Evolutionary conservation across 352 stramenopile genomes (phyloP).

Genomic region (Phytophthora fragariaefolia): DNA sequence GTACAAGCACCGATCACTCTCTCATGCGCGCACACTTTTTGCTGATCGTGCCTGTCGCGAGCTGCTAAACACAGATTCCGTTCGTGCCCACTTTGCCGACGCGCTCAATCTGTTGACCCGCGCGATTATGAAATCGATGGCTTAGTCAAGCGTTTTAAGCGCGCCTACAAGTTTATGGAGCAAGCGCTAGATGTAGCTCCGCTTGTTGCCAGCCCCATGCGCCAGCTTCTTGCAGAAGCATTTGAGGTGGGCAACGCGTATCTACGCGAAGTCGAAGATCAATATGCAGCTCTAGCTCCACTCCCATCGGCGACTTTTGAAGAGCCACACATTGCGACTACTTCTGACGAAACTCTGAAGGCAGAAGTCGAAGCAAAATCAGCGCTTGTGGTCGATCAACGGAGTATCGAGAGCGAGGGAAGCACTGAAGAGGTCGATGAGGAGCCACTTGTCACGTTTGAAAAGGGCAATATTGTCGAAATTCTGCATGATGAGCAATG

Average conservation of each 20-base stretch:
- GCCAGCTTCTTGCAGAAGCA: constrained; percentile 69
- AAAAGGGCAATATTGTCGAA: constrained; percentile 72
- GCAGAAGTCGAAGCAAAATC: constrained; percentile 1
- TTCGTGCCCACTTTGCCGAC: constrained; percentile 75
- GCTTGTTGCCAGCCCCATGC: constrained; percentile 66
- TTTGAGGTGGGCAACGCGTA: constrained; percentile 66
- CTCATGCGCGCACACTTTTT: constrained; percentile 79
- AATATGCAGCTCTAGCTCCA: constrained; percentile 62
- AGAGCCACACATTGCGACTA: constrained; percentile 2
- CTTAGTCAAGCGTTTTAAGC: constrained; percentile 78
- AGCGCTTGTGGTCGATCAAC: neutral
- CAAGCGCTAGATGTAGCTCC: constrained; percentile 52
- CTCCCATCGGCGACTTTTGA: constrained; percentile 24
- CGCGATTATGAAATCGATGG: constrained; percentile 85
- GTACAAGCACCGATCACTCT: constrained; percentile 78
- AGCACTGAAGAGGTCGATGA: neutral
- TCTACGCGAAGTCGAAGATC: constrained; percentile 55
- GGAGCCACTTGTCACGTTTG: constrained; percentile 38
- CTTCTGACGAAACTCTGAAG: constrained; percentile 5
- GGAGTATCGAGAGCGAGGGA: constrained; percentile 1
- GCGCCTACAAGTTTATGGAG: constrained; percentile 70
- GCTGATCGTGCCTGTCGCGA: constrained; percentile 81
- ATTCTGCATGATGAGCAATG: constrained; percentile 58
- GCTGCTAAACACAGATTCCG: constrained; percentile 78
- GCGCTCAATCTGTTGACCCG: constrained; percentile 76